Evolutionary conservation across 2,329 filamentous ascomycete species (phyloP), one percentile per base, ranked within the genome.

Genomic region (Phaeomoniella chlamydospora): DNA sequence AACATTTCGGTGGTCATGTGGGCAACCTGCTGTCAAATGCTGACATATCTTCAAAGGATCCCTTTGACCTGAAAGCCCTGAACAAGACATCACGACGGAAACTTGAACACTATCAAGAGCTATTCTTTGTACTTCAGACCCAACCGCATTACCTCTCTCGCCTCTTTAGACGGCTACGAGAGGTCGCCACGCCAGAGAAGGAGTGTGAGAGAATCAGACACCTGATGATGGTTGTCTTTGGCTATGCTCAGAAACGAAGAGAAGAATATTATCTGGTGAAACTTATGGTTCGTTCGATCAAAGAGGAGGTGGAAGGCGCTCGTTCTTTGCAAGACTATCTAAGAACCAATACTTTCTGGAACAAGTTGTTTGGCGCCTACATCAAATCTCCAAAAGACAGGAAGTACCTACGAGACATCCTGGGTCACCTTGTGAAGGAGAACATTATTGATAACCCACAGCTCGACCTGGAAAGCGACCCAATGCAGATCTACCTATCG

Each of bases 231-330:
- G 84, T 86, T 6, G 68, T 96, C 19, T 98, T 96, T 50, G 92
- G 90, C 15, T 94, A 96, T 52, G 88, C 90, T 1, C 90, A 98
- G 56, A 98, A 96, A 65, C 74, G 87, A 43, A 72, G 90, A 53
- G 90, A 98, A 56, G 90, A 98, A 53, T 98, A 96, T 61, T 94
- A 94, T 56, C 68, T 98, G 4, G 65, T 98, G 41, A 94, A 93
- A 59, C 68, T 96, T 15, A 77, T 98, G 38, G 69, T 79, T 12
- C 71, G 81, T 35, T 87, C 87, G 2, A 78, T 88, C 36, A 77
- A 77, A 41, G 87, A 96, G 55, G 88, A 94, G 50, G 72, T 94
- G 29, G 81, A 90, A 30, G 68, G 70, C 26, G 80, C 78, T 45
- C 62, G 64, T 30, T 74, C 73, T 1, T 57, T 94, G 2, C 81